Evolutionary conservation across 179 eudicot species (phyloP).

Genomic region (Vitellaria paradoxa): DNA sequence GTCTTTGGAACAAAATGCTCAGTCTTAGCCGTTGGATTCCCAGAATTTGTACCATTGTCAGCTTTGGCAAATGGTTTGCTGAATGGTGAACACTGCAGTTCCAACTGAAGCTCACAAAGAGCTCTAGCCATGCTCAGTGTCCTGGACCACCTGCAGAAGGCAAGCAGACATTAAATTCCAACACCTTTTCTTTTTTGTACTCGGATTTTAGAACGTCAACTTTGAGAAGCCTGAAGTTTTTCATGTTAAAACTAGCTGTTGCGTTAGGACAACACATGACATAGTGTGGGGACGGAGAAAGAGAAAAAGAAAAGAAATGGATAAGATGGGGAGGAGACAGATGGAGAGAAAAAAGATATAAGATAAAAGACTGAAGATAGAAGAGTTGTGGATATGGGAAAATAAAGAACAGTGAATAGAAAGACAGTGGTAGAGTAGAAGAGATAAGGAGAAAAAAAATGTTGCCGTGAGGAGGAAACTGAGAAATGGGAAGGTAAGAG

Average conservation of each 20-base stretch:
- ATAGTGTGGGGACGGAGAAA: too few species aligned
- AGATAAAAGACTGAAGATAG: too few species aligned
- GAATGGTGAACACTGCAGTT: constrained; percentile 34
- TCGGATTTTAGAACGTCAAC: neutral
- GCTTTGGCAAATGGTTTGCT: constrained; percentile 13
- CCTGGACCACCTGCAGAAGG: constrained; percentile 67
- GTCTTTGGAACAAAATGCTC: constrained; percentile 47
- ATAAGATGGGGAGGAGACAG: too few species aligned
- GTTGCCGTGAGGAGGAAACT: too few species aligned
- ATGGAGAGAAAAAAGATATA: too few species aligned
- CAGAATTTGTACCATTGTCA: constrained; percentile 13
- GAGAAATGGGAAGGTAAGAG: too few species aligned
- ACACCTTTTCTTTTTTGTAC: neutral
- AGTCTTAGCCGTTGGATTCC: constrained; percentile 14
- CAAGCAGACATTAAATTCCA: neutral
- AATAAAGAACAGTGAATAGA: too few species aligned
- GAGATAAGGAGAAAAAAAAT: too few species aligned
- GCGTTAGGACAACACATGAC: too few species aligned
- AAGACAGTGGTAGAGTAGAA: too few species aligned
- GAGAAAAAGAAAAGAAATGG: too few species aligned
- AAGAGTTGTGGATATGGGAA: too few species aligned
- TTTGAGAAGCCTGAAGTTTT: neutral
- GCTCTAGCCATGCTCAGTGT: constrained; percentile 81
- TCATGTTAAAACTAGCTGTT: neutral
- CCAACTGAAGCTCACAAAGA: constrained; percentile 80